Conservation (phyloP, 306 rosid genomes). For the Cotoneaster glaucophyllus region DNA sequence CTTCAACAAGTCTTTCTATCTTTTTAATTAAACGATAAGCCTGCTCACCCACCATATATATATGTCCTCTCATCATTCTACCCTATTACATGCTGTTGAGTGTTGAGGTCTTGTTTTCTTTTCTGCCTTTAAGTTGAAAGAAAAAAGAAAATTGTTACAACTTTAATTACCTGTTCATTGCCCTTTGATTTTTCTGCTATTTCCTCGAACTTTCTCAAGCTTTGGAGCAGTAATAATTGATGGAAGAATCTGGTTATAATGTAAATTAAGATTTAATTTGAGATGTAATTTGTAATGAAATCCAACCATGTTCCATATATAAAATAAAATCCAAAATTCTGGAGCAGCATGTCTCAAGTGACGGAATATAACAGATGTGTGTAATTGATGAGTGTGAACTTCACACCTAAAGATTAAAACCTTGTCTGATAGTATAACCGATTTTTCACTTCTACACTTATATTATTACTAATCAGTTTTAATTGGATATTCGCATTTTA, state of each 20-base stretch:
- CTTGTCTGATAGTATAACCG: neutral
- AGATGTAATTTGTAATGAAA: neutral
- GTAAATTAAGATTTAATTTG: neutral
- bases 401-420: neutral
- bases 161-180: neutral
- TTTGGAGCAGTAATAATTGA: neutral
- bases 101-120: neutral
- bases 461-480: neutral
- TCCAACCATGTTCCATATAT: neutral
- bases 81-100: neutral
- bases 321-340: neutral
- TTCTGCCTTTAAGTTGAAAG: no score
- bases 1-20: conserved; percentile 23
- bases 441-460: neutral
- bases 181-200: conserved; percentile 6
- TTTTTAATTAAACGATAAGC: conserved; percentile 4
- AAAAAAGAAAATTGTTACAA: neutral
- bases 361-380: neutral
- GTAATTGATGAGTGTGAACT: neutral
- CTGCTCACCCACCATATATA: neutral
- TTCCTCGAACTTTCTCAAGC: conserved; percentile 33
- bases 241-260: neutral
- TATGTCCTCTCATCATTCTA: neutral
- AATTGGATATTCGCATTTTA: no score
- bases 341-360: neutral